Evolutionary conservation across 345 rosid species (phyloP).

Genomic region (Eucalyptus guilfoylei): DNA sequence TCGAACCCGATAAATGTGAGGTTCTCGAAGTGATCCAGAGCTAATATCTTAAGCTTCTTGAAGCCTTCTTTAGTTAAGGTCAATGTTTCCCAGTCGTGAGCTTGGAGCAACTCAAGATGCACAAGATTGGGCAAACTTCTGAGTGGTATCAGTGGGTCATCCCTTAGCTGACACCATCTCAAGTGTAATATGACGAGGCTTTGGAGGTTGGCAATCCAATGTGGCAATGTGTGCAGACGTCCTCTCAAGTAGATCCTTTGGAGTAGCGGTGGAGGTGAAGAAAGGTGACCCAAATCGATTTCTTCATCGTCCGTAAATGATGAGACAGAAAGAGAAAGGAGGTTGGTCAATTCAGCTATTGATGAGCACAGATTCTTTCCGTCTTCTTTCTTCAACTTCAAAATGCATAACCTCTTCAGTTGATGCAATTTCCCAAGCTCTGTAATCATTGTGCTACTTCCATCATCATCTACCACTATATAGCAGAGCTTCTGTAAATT

Average conservation of each 20-base stretch:
- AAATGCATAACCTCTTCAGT: constrained; percentile 7
- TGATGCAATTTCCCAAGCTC: constrained; percentile 2
- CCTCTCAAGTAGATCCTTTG: constrained; percentile 19
- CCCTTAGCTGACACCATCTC: background rate
- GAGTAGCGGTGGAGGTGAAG: constrained; percentile 10
- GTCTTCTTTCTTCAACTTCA: constrained; percentile 5
- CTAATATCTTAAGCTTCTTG: constrained; percentile 5
- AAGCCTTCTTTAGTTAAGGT: constrained; percentile 10
- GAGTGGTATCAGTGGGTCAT: constrained; percentile 10
- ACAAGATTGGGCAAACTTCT: constrained; percentile 15
- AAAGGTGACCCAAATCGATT: constrained; percentile 4
- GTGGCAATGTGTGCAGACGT: constrained; percentile 3
- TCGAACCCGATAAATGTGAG: constrained; percentile 1
- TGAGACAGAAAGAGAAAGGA: background rate
- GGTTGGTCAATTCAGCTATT: background rate
- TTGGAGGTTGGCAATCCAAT: constrained; percentile 7
- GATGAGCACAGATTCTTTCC: constrained; percentile 3
- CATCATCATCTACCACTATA: background rate
- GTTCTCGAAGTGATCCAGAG: constrained; percentile 7
- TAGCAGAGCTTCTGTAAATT: constrained; percentile 9
- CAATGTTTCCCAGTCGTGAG: constrained; percentile 1
- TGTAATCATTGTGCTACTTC: background rate
- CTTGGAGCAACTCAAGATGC: constrained; percentile 16
- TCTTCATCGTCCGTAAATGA: background rate
- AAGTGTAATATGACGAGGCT: constrained; percentile 5